Evolutionary conservation across 2,329 filamentous ascomycete species (phyloP).

Genomic region (Diaporthe batatas): DNA sequence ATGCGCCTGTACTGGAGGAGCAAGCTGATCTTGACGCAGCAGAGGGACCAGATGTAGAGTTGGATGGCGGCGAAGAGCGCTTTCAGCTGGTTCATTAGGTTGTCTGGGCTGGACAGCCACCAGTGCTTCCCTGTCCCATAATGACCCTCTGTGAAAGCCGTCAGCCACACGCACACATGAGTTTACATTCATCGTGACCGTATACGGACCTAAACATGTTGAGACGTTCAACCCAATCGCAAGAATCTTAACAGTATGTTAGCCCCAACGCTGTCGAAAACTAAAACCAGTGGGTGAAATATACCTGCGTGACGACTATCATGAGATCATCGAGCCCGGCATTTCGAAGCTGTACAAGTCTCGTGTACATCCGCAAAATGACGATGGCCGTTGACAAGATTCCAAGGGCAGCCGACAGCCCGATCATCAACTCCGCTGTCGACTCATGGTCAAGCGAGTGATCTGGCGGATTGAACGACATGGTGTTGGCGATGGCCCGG

Average conservation of each 20-base stretch:
- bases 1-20: slow-evolving; percentile 52
- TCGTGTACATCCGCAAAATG: slow-evolving; percentile 35
- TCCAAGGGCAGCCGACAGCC: slow-evolving; percentile 17
- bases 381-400: slow-evolving; percentile 20
- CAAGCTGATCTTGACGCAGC: slow-evolving; percentile 51
- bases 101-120: slow-evolving; percentile 30
- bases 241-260: slow-evolving; percentile 13
- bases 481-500: slow-evolving; percentile 17
- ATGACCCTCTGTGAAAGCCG: slow-evolving; percentile 15
- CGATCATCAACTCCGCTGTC: slow-evolving; percentile 32
- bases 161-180: neutral
- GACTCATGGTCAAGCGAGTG: slow-evolving; percentile 37
- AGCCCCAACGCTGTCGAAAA: neutral
- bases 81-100: slow-evolving; percentile 19
- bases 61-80: slow-evolving; percentile 38
- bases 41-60: slow-evolving; percentile 51
- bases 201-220: slow-evolving; percentile 33
- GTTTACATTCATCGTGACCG: no score
- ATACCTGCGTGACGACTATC: slow-evolving; percentile 37
- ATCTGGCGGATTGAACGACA: slow-evolving; percentile 28
- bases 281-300: no score
- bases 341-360: slow-evolving; percentile 32
- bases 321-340: slow-evolving; percentile 35
- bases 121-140: slow-evolving; percentile 33
- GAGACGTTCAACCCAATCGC: slow-evolving; percentile 31